Base-by-base conservation (phyloP, 495 filamentous ascomycete species). In the Penicillium diatomitis region DNA sequence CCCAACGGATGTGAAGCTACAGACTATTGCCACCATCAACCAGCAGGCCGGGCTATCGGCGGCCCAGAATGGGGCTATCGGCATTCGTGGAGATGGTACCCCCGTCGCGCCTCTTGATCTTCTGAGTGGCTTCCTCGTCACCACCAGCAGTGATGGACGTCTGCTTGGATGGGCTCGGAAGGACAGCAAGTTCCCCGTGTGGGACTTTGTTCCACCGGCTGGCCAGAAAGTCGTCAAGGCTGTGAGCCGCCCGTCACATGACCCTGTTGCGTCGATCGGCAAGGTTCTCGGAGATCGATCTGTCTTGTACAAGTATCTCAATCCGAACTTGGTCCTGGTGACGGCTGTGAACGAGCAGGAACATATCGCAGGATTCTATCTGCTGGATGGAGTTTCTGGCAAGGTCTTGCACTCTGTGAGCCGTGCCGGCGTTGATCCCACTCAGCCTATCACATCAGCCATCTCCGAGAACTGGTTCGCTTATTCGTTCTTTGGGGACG, bases 281-380 rank as follows among this genome's bases (percentile, higher is more conserved):
- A 85, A 87, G 50, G 92, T 95, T 12, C 79, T 97, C 32, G 90
- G 88, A 44, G 83, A 97, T 57, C 83, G 92, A 12, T 85, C 83
- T 1, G 92, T 99, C 37, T 76, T 95, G 50, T 99, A 97, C 79
- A 99, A 99, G 70, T 96, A 96, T 63, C 71, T 99, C 28, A 92
- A 90, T 67, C 84, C 87, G 1, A 96, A 97, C 65, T 73, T 90
- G 4, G 71, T 90, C 5, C 79, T 95, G 0, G 73, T 96, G 44
- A 87, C 87, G 1, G 78, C 88, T 6, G 71, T 82, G 11, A 70
- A 84, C 46, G 75, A 82, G 33, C 65, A 68, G 44, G 41, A 53
- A 11, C 40, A 61, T 27, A 64, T 74, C 2, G 82, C 84, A 6
- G 80, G 80, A 1, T 76, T 96, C 52, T 89, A 94, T 55, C 75